Base-by-base conservation (phyloP, 441 rosid species). In the Omphalea diandra region DNA sequence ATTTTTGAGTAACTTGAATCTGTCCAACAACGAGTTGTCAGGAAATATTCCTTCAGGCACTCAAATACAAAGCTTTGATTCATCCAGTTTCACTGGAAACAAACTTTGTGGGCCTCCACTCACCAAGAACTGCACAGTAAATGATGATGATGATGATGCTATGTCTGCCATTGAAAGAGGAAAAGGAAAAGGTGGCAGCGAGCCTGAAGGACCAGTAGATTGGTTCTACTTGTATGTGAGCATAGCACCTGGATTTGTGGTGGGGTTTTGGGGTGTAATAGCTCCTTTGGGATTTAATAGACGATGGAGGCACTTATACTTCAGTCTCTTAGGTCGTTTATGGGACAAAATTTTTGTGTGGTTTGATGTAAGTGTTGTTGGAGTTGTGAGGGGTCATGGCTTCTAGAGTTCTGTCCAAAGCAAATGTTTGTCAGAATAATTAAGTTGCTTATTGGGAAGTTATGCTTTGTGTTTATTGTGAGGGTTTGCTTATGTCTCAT, bases 51-150 rank as follows among this genome's bases (percentile, higher is more conserved):
- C 83, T 15, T 31, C 36, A 55, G 24, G 76, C 35, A 77, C 76
- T 46, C 82, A 76, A 52, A 3, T 82, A 0, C 71, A 78, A 17
- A 36, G 76, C 14, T 75, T 76, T 15, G 2, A 56, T 17, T 36
- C 68, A 0, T 78, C 76, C 0, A 26, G 52, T 41, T 81, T 55
- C 26, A 26, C 2, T 5, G 77, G 78, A 11, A 81, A 81, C 9
- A 14, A 52, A 11, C 78, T 80, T 2, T 76, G 83, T 44, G 79
- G 81, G 3, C 73, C 53, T 24, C 82, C 80, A 3, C 56, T 77
- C 9, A 18, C 38, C 0, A 36, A 43, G 20, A 69, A 17, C 4
- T 76, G 79, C 12, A 47, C 18, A 41, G 56, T 14, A 18, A 33
- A 29, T 32, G 41, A 3, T 20, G 11, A n/a, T n/a, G n/a, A n/a